Conservation (phyloP, 2,329 filamentous ascomycete species). For the Trichophyton rubrum region DNA sequence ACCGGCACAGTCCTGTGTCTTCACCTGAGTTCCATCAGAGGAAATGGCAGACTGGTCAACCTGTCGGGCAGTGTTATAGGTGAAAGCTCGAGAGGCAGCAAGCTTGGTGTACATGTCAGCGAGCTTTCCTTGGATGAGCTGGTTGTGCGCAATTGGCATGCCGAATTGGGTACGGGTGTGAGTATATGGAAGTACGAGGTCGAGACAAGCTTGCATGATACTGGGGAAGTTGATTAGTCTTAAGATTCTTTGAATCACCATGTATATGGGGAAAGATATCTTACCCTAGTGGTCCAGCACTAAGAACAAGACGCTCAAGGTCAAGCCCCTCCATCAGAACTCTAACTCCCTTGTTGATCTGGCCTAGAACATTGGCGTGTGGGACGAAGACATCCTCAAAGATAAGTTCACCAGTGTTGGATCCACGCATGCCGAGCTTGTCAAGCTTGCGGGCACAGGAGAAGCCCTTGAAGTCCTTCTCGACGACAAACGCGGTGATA, state of each 20-base stretch:
- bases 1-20: constrained; percentile 86
- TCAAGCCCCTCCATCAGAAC: constrained; percentile 96
- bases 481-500: constrained; percentile 88
- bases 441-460: constrained; percentile 81
- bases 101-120: constrained; percentile 97
- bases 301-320: constrained; percentile 82
- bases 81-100: constrained; percentile 72
- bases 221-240: constrained; percentile 17
- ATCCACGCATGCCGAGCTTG: constrained; percentile 96
- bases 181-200: constrained; percentile 75
- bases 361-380: constrained; percentile 64
- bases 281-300: constrained; percentile 71
- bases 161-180: constrained; percentile 86
- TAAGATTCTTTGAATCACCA: not conserved
- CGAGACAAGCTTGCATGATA: constrained; percentile 84
- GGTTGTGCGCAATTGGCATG: constrained; percentile 75
- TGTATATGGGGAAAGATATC: constrained; percentile 5
- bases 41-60: constrained; percentile 58
- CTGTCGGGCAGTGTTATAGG: constrained; percentile 64
- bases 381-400: constrained; percentile 90
- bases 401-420: constrained; percentile 86
- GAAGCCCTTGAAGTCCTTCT: constrained; percentile 59
- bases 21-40: constrained; percentile 36
- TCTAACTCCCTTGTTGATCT: constrained; percentile 66
- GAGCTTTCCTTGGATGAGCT: constrained; percentile 82